Evolutionary conservation across 257 asterid species (phyloP).

Genomic region (Nicotiana obtusifolia): DNA sequence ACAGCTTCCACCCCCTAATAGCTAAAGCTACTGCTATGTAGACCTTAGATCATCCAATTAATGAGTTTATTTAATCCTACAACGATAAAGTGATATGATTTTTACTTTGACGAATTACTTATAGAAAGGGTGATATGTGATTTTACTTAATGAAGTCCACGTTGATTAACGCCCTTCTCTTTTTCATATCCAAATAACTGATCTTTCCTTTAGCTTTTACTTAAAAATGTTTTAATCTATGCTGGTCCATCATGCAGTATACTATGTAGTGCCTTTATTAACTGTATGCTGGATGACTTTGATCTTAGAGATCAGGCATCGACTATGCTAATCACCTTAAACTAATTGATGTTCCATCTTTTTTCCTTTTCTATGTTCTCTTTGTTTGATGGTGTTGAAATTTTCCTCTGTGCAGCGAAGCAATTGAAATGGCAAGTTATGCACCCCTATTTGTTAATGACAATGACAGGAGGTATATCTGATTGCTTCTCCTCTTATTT

Average conservation of each 20-base stretch:
- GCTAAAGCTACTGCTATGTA: not conserved
- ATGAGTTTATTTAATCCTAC: not conserved
- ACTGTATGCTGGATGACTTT: not conserved
- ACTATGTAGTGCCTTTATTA: not conserved
- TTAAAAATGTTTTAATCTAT: not conserved
- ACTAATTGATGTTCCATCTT: not conserved
- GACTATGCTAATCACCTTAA: not conserved
- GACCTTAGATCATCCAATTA: not conserved
- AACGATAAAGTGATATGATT: not conserved
- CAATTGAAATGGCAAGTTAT: slow-evolving; percentile 83
- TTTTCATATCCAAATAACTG: not conserved
- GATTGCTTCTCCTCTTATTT: slow-evolving; percentile 3
- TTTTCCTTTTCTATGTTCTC: not conserved
- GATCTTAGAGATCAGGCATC: not conserved
- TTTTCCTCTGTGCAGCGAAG: slow-evolving; percentile 48
- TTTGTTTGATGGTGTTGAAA: not conserved
- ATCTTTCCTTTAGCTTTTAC: not conserved
- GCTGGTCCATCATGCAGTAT: not conserved
- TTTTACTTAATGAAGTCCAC: not conserved
- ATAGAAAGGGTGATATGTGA: not conserved
- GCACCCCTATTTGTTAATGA: slow-evolving; percentile 84
- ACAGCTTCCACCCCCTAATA: not conserved
- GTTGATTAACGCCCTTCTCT: not conserved
- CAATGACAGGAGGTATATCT: slow-evolving; percentile 60
- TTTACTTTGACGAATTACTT: not conserved